Base-by-base conservation (phyloP, 257 asterid genomes). In the Fraxinus excelsior region DNA sequence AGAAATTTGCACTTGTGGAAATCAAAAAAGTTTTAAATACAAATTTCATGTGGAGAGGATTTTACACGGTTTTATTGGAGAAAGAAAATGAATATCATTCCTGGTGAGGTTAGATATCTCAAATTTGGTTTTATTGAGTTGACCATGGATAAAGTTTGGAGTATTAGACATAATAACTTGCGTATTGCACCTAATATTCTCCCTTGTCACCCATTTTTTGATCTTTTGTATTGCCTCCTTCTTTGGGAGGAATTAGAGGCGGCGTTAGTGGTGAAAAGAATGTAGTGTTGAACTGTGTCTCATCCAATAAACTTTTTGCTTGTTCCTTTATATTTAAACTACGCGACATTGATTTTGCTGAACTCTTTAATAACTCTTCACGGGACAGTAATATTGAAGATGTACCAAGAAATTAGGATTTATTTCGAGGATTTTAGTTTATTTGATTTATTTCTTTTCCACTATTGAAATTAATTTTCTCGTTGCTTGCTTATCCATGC, bases 401-500 rank as follows among this genome's bases (percentile, higher is more conserved):
- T 14, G 1, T 42, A 42, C 21, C 19, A 46, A 46, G n/a, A 46
- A 14, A 3, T 46, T 46, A 46, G 56, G 56, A 46, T 46, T 46
- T 46, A 16, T 42, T 42, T 42, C 0, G 51, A 42, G 18, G 51
- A 42, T 42, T 42, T 42, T 42, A 3, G 18, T 42, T 42, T 42
- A 42, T 37, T 37, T 12, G 18, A 13, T 11, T 3, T 12, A 42
- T 46, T 46, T 46, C 7, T 46, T 46, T 46, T 14, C 56, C 56
- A 14, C 26, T n/a, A 56, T 16, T 53, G 10, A 1, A 21, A 21
- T 58, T n/a, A 9, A 53, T 84, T n/a, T 38, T 49, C 71, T 34
- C 18, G 4, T 80, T 71, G 71, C 58, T 56, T 34, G n/a, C 78
- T 74, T 75, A 76, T 77, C 74, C 58, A 19, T 80, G 85, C 88